phyloP scores from a whole-genome alignment of 2,329 filamentous ascomycete genomes.

The Fusarium verrucosum region DNA sequence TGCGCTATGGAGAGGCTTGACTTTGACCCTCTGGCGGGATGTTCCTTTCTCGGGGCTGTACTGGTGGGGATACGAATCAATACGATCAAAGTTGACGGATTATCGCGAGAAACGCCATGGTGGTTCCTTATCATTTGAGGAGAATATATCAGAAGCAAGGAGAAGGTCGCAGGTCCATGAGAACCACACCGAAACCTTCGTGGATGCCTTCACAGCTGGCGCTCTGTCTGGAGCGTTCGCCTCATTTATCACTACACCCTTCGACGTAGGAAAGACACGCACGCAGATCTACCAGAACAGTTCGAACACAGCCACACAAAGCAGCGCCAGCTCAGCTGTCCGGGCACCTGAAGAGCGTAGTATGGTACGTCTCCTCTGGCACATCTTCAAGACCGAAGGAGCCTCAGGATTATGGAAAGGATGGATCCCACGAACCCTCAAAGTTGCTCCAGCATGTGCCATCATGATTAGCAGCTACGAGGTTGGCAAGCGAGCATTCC shows the following conservation, averaged over 20 bases:
- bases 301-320: conserved; percentile 26
- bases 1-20: conserved; percentile 89
- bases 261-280: conserved; percentile 96
- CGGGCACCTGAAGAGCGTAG: conserved; percentile 75
- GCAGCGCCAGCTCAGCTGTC: conserved; percentile 46
- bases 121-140: conserved; percentile 48
- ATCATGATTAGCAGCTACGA: conserved; percentile 99
- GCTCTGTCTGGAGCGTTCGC: conserved; percentile 84
- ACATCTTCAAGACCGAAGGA: conserved; percentile 91
- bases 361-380: conserved; percentile 85
- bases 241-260: conserved; percentile 89
- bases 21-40: conserved; percentile 92
- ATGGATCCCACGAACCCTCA: conserved; percentile 90
- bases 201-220: conserved; percentile 90
- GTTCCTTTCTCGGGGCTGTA: conserved; percentile 97
- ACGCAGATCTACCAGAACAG: conserved; percentile 81
- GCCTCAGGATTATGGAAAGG: conserved; percentile 84
- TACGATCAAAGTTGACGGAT: conserved; percentile 76
- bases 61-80: conserved; percentile 96
- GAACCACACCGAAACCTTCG: conserved; percentile 78
- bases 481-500: conserved; percentile 88
- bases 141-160: conserved; percentile 54
- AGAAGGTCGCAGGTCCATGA: conserved; percentile 70
- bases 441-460: conserved; percentile 94
- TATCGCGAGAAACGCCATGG: conserved; percentile 65